Percentiles rank a stretch among this genome's conserved stretches.
phyloP scores from a whole-genome alignment of 2,329 filamentous ascomycete genomes.

The Penicillium sp. region DNA sequence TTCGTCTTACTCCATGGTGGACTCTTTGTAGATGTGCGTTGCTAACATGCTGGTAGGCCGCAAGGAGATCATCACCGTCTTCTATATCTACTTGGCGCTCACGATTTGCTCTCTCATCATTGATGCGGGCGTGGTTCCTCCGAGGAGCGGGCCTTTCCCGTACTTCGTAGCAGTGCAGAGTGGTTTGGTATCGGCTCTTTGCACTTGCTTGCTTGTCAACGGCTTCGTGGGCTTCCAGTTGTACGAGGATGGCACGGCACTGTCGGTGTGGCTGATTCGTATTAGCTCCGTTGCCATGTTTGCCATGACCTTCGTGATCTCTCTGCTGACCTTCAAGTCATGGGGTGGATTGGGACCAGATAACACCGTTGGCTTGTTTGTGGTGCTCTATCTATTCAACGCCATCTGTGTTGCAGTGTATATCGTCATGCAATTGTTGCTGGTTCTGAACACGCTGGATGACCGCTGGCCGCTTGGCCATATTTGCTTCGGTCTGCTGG shows the following conservation, averaged over 20 bases:
- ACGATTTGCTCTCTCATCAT: constrained; percentile 86
- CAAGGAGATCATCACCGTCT: constrained; percentile 80
- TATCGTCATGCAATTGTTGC: constrained; percentile 78
- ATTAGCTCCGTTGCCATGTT: constrained; percentile 78
- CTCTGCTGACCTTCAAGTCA: constrained; percentile 86
- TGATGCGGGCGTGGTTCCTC: constrained; percentile 88
- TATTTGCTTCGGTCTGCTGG: constrained; percentile 84
- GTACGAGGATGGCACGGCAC: constrained; percentile 91
- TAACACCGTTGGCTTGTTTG: constrained; percentile 84
- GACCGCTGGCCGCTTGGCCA: constrained; percentile 95
- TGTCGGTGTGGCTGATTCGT: constrained; percentile 91
- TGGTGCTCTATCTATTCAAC: constrained; percentile 88
- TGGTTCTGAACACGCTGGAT: constrained; percentile 85
- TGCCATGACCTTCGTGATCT: constrained; percentile 79
- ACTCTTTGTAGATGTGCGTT: neutral
- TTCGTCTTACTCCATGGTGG: constrained; percentile 46
- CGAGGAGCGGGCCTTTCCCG: constrained; percentile 74
- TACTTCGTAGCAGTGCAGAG: constrained; percentile 90
- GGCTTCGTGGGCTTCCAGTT: constrained; percentile 98
- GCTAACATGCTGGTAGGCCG: constrained; percentile 48
- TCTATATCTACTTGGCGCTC: constrained; percentile 92
- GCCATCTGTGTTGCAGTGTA: constrained; percentile 84
- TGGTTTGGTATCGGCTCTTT: constrained; percentile 78
- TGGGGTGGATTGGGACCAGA: constrained; percentile 83
- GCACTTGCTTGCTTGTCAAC: constrained; percentile 89